Conservation (phyloP, 2,329 filamentous ascomycete species). For the Colletotrichum falcatum region DNA sequence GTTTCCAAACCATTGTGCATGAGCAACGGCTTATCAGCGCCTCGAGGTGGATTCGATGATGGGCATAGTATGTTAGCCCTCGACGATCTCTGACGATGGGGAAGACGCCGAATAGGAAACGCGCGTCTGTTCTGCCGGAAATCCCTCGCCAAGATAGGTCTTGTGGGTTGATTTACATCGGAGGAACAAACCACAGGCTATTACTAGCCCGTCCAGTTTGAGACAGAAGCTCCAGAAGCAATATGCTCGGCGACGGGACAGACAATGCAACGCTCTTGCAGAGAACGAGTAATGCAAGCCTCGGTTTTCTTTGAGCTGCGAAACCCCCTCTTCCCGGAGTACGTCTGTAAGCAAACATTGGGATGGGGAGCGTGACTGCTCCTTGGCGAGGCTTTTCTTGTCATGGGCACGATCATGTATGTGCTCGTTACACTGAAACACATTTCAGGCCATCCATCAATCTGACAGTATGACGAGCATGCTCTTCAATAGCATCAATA, state of each 20-base stretch:
- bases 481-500: not conserved
- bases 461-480: not conserved
- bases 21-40: too few species aligned
- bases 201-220: too few species aligned
- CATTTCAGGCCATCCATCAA: slow-evolving; percentile 2
- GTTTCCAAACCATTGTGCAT: not conserved
- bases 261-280: slow-evolving; percentile 10
- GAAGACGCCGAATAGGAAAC: too few species aligned
- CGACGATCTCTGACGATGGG: too few species aligned
- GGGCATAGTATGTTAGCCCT: too few species aligned
- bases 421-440: slow-evolving; percentile 21
- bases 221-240: not conserved
- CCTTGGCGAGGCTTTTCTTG: slow-evolving; percentile 12
- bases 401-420: slow-evolving; percentile 7
- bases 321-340: slow-evolving; percentile 9
- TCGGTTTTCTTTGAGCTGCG: too few species aligned
- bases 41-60: too few species aligned
- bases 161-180: too few species aligned
- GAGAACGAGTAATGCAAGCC: not conserved
- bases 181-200: too few species aligned
- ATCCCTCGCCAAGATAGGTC: too few species aligned
- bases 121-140: too few species aligned
- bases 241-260: not conserved
- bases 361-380: slow-evolving; percentile 14
- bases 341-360: slow-evolving; percentile 6